Evolutionary conservation across 1,284 basidiomycete species (phyloP).

Genomic region (Trichosporon coremiiforme): DNA sequence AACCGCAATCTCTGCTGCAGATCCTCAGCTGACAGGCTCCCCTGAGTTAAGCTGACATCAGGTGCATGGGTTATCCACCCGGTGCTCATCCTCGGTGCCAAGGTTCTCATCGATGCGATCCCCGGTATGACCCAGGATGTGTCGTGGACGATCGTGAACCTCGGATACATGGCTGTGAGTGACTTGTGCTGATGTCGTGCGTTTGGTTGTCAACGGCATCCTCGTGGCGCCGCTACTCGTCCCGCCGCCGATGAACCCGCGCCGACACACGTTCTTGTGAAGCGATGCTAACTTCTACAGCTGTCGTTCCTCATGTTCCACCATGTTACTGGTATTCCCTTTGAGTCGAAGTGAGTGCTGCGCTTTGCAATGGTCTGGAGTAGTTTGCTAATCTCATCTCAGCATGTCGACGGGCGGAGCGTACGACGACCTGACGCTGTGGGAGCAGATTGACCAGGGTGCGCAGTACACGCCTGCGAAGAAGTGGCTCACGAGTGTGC

Average conservation of each 20-base stretch:
- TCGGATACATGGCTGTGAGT: constrained; percentile 87
- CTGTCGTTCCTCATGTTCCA: constrained; percentile 98
- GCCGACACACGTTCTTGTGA: background rate
- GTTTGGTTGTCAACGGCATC: background rate
- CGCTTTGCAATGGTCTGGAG: background rate
- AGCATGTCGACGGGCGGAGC: constrained; percentile 72
- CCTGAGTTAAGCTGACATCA: constrained; percentile 48
- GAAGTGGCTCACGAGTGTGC: constrained; percentile 93
- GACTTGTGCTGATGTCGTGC: no score
- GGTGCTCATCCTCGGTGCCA: constrained; percentile 85
- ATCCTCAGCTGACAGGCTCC: background rate
- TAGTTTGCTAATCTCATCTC: constrained; percentile 21
- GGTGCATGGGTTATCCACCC: constrained; percentile 98
- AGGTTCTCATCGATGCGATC: constrained; percentile 89
- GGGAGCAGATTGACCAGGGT: constrained; percentile 99
- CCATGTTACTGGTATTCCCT: constrained; percentile 95
- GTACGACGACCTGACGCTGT: constrained; percentile 95
- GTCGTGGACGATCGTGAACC: constrained; percentile 93
- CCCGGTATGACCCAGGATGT: constrained; percentile 92
- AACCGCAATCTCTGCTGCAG: background rate
- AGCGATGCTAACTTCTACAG: constrained; percentile 59
- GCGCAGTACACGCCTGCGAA: constrained; percentile 98
- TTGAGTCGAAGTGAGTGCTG: constrained; percentile 65
- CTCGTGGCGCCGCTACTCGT: background rate
- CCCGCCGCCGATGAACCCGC: background rate